Evolutionary conservation across 2,329 filamentous ascomycete species (phyloP).

Genomic region (Cryphonectria parasitica): DNA sequence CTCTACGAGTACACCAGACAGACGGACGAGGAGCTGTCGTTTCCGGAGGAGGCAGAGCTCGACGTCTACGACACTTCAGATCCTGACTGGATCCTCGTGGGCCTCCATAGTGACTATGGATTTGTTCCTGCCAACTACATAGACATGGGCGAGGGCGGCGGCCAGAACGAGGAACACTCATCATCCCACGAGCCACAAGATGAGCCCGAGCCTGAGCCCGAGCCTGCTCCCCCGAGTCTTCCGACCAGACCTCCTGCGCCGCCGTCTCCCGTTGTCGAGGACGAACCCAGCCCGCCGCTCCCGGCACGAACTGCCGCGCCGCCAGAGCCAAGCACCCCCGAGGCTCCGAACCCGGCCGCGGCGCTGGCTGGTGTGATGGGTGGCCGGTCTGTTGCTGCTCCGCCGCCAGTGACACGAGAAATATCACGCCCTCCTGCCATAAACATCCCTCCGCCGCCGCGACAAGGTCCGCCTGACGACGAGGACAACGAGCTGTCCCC

Average conservation of each 20-base stretch:
- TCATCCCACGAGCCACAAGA: conserved; percentile 45
- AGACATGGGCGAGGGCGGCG: conserved; percentile 61
- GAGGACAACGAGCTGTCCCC: conserved; percentile 69
- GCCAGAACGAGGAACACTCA: conserved; percentile 39
- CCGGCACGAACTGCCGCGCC: conserved; percentile 41
- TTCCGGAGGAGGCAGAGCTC: conserved; percentile 83
- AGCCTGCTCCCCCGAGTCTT: conserved; percentile 38
- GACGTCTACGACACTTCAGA: conserved; percentile 89
- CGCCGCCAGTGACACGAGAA: conserved; percentile 50
- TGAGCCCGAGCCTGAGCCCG: conserved; percentile 32
- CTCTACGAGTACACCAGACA: conserved; percentile 98
- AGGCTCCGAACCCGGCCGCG: conserved; percentile 52
- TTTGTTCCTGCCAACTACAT: conserved; percentile 98
- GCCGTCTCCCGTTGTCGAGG: conserved; percentile 37
- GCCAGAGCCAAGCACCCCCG: conserved; percentile 39
- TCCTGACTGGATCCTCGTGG: conserved; percentile 95
- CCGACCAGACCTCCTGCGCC: conserved; percentile 46
- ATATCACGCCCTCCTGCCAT: conserved; percentile 40
- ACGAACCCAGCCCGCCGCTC: conserved; percentile 44
- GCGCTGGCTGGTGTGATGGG: conserved; percentile 62
- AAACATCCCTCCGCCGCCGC: conserved; percentile 58
- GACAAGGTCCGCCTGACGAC: conserved; percentile 60
- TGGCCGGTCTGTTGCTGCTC: conserved; percentile 46
- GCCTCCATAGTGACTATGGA: conserved; percentile 81
- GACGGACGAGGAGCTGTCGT: conserved; percentile 96